A percentile compares a stretch with the other conserved stretches of the same genome.
phyloP scores from a whole-genome alignment of 768 basidiomycete genomes.

The Boletus edulis region DNA sequence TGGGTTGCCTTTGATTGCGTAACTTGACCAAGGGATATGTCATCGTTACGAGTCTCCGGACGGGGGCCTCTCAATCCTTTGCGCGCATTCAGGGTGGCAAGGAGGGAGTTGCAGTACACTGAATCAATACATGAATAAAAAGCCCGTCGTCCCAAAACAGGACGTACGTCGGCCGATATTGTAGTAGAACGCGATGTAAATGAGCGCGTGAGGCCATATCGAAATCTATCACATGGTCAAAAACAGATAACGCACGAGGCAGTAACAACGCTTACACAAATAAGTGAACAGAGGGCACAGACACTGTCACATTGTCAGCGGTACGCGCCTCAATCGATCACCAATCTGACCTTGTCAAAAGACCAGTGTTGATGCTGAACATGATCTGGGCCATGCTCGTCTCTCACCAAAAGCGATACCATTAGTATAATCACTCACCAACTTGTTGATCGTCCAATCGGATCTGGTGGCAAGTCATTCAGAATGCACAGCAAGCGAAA shows the following conservation, averaged over 20 bases:
- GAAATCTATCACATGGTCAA: constrained; percentile 37
- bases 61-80: constrained; percentile 38
- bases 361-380: constrained; percentile 48
- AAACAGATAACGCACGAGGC: neutral
- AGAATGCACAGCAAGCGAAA: neutral
- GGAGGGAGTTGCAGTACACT: constrained; percentile 64
- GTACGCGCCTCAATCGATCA: neutral
- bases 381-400: constrained; percentile 35
- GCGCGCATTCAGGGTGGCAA: constrained; percentile 57
- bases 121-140: neutral
- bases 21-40: constrained; percentile 6
- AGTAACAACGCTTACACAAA: constrained; percentile 36
- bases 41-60: neutral
- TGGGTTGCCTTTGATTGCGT: constrained; percentile 6
- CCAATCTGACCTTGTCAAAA: constrained; percentile 30
- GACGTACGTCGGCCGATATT: constrained; percentile 55
- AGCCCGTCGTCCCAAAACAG: neutral
- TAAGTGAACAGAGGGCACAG: constrained; percentile 53
- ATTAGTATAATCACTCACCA: constrained; percentile 22
- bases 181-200: constrained; percentile 46
- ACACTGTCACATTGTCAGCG: constrained; percentile 29
- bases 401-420: neutral
- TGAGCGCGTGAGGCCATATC: constrained; percentile 43
- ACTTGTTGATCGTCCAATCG: constrained; percentile 49
- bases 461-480: constrained; percentile 25